Conservation (phyloP, 164 flowering plant genomes). For the Cinnamomum micranthum region DNA sequence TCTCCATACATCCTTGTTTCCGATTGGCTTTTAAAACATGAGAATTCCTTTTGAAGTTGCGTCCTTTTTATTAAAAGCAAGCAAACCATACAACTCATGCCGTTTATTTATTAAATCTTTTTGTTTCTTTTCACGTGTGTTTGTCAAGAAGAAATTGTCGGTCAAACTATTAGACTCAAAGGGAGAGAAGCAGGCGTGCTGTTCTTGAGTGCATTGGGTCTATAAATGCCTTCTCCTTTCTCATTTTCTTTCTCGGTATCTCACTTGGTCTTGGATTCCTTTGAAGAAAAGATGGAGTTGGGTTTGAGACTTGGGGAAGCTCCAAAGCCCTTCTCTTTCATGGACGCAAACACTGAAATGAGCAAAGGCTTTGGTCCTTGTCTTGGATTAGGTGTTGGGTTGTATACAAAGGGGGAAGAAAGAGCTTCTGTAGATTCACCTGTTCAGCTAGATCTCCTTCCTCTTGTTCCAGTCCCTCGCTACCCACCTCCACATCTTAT, state of each 20-base stretch:
- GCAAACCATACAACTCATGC: background rate
- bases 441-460: conserved; percentile 54
- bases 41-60: background rate
- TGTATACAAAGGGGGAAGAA: conserved; percentile 8
- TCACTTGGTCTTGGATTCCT: background rate
- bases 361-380: conserved; percentile 32
- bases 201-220: background rate
- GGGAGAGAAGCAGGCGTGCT: no score
- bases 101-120: background rate
- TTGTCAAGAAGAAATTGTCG: conserved; percentile 30
- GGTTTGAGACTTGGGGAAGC: conserved; percentile 54
- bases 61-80: background rate
- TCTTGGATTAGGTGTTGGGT: conserved; percentile 30
- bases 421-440: conserved; percentile 30
- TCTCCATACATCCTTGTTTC: no score
- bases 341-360: conserved; percentile 23
- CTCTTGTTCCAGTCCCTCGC: conserved; percentile 38
- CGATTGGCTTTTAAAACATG: background rate
- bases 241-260: background rate
- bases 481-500: conserved; percentile 13
- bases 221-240: conserved; percentile 15
- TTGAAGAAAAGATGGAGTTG: conserved; percentile 38
- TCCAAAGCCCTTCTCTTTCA: conserved; percentile 28
- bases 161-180: conserved; percentile 31
- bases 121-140: conserved; percentile 11